phyloP scores from a whole-genome alignment of 106 monocot species.

The Alisma plantagoaquatica region DNA sequence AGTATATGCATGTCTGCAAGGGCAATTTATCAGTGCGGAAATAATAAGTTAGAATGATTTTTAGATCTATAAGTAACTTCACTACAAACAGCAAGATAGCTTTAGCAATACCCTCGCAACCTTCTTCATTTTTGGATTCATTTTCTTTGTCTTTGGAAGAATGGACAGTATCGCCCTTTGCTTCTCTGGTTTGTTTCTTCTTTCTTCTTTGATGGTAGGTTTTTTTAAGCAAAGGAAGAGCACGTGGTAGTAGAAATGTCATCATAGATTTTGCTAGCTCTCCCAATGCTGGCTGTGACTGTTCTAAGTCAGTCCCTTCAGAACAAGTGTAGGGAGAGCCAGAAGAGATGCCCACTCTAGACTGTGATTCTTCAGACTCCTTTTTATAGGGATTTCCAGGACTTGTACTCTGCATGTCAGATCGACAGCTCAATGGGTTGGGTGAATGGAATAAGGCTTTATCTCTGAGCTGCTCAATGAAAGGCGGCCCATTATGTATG shows the following conservation, averaged over 20 bases:
- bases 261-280: constrained; percentile 85
- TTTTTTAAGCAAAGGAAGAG: constrained; percentile 73
- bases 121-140: constrained; percentile 3
- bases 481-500: no score
- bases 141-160: neutral
- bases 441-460: no score
- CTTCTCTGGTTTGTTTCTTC: constrained; percentile 6
- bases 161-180: constrained; percentile 8
- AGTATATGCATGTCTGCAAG: no score
- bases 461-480: no score
- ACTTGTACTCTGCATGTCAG: no score
- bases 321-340: constrained; percentile 42
- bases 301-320: constrained; percentile 30
- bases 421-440: no score
- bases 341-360: constrained; percentile 37
- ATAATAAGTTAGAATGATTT: no score
- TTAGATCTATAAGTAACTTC: no score
- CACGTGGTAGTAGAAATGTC: constrained; percentile 82
- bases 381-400: no score
- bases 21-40: no score
- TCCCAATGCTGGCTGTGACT: constrained; percentile 34
- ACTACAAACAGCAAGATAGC: no score
- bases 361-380: constrained; percentile 45
- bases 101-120: no score
- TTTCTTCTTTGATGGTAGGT: constrained; percentile 42